phyloP scores from a whole-genome alignment of 2,329 filamentous ascomycete genomes.

The Endoconidiophora laricicola region DNA sequence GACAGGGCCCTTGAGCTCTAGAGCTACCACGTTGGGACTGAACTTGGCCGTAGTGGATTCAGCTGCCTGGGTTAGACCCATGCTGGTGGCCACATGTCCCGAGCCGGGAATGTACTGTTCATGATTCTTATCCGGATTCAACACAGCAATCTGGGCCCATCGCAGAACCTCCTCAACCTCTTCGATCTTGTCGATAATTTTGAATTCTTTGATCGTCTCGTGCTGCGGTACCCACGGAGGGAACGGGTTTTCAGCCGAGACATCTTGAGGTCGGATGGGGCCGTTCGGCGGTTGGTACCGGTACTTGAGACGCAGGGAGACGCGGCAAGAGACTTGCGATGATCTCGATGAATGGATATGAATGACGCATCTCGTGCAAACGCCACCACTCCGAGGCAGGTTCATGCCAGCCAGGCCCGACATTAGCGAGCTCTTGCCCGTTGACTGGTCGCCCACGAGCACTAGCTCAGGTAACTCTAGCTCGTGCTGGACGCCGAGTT shows the following conservation, averaged over 20 bases:
- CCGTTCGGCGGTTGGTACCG: slow-evolving; percentile 30
- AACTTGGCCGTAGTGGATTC: slow-evolving; percentile 45
- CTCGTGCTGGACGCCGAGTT: slow-evolving; percentile 54
- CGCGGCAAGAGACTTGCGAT: slow-evolving; percentile 48
- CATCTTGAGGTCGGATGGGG: slow-evolving; percentile 27
- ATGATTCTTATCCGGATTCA: slow-evolving; percentile 46
- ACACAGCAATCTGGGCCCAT: slow-evolving; percentile 60
- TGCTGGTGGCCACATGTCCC: slow-evolving; percentile 24
- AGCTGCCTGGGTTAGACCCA: slow-evolving; percentile 21
- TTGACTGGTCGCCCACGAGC: slow-evolving; percentile 69
- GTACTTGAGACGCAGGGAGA: slow-evolving; percentile 52
- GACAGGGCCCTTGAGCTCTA: slow-evolving; percentile 56
- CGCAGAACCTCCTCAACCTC: slow-evolving; percentile 51
- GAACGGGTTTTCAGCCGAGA: slow-evolving; percentile 36
- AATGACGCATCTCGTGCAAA: slow-evolving; percentile 66
- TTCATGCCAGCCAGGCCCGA: slow-evolving; percentile 52
- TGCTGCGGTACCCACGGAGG: slow-evolving; percentile 46
- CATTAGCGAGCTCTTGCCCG: slow-evolving; percentile 60
- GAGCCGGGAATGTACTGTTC: slow-evolving; percentile 37
- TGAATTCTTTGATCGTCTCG: slow-evolving; percentile 39
- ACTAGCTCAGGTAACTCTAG: slow-evolving; percentile 63
- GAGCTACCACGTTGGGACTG: slow-evolving; percentile 62
- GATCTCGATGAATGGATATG: slow-evolving; percentile 53
- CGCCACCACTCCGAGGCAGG: slow-evolving; percentile 52
- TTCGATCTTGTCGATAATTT: slow-evolving; percentile 40